These are phyloP conservation scores for Penicillium psychrosexuale DNA, from an alignment of 2,329 filamentous ascomycete species.

Conservation along the genomic window DNA sequence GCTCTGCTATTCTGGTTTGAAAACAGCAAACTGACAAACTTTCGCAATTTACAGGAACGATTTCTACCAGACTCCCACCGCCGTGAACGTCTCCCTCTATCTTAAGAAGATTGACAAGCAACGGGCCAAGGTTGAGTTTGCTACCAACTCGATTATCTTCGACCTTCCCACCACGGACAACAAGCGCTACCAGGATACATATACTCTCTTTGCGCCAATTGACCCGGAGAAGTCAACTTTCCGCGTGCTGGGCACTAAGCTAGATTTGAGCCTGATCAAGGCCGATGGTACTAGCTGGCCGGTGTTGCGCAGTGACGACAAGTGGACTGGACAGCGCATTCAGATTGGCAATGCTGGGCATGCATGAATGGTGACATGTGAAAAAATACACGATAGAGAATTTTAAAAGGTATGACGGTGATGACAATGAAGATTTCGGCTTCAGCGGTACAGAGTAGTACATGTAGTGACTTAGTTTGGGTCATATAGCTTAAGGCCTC, in stretches of 20 bases:
- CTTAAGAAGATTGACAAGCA: slow-evolving; percentile 95
- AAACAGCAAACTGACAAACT: slow-evolving; percentile 2
- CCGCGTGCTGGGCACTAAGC: slow-evolving; percentile 83
- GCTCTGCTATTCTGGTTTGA: neutral
- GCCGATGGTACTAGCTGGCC: slow-evolving; percentile 79
- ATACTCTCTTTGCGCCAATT: slow-evolving; percentile 75
- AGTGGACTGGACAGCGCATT: slow-evolving; percentile 72
- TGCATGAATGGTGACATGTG: slow-evolving; percentile 34
- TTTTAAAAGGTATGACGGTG: slow-evolving; percentile 7
- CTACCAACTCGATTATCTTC: slow-evolving; percentile 61
- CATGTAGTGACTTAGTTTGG: neutral
- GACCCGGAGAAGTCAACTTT: slow-evolving; percentile 71
- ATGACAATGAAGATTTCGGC: slow-evolving; percentile 2
- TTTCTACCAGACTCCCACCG: slow-evolving; percentile 87
- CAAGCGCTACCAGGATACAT: slow-evolving; percentile 73
- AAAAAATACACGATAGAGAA: slow-evolving; percentile 7
- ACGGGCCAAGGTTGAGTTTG: slow-evolving; percentile 68
- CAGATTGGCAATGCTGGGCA: slow-evolving; percentile 79
- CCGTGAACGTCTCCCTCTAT: slow-evolving; percentile 88
- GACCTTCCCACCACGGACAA: slow-evolving; percentile 83
- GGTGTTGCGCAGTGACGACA: slow-evolving; percentile 75
- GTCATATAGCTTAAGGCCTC: neutral
- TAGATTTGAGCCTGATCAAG: slow-evolving; percentile 73
- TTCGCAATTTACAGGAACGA: slow-evolving; percentile 59
- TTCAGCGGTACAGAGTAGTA: neutral